These are phyloP conservation scores for Borealophlyctis nickersoniae DNA, from an alignment of 192 early-diverging fungal species.

Conservation along the genomic window DNA sequence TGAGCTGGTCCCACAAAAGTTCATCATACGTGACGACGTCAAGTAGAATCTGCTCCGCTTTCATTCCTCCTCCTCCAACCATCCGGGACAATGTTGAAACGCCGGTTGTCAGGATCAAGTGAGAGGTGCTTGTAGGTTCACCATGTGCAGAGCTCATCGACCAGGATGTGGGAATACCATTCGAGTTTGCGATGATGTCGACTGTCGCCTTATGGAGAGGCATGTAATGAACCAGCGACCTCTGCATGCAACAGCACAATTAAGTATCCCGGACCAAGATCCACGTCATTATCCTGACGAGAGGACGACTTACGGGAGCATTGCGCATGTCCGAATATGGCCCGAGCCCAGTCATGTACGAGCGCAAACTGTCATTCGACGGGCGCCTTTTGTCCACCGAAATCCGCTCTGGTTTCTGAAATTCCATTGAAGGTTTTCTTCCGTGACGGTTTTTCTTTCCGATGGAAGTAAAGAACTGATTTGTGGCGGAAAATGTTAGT, in stretches of 20 bases:
- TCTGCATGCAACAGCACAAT: constrained; percentile 19
- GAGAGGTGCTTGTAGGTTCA: not conserved
- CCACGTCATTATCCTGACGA: too few species aligned
- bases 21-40: constrained; percentile 28
- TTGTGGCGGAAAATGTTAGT: not conserved
- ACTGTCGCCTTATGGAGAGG: constrained; percentile 33
- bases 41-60: constrained; percentile 13
- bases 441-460: not conserved
- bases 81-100: not conserved
- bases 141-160: not conserved
- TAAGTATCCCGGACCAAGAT: too few species aligned
- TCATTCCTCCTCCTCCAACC: not conserved
- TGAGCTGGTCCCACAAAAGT: constrained; percentile 15
- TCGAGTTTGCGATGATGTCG: constrained; percentile 17
- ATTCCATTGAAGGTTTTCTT: not conserved
- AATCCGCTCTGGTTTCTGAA: not conserved
- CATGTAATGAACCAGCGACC: constrained; percentile 40
- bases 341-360: not conserved
- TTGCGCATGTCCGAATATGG: not conserved
- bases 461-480: not conserved
- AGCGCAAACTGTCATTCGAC: not conserved
- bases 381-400: not conserved
- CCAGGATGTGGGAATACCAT: not conserved
- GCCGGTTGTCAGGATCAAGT: constrained; percentile 8
- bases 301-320: not conserved